Conservation (phyloP, 495 filamentous ascomycete genomes). For the Staphylotrichum longicolle region DNA sequence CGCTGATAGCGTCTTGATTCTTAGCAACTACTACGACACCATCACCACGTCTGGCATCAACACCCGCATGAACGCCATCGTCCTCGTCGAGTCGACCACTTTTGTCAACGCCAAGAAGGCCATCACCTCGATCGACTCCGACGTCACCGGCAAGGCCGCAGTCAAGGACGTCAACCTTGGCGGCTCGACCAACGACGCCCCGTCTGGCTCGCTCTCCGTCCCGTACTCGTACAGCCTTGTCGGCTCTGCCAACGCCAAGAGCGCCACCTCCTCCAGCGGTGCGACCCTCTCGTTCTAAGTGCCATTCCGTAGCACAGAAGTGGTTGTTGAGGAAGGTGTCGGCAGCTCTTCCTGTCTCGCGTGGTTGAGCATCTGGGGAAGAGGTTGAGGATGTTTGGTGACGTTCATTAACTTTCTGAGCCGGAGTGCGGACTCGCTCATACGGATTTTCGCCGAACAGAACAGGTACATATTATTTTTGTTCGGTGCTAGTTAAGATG, state of each 20-base stretch:
- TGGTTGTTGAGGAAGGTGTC: too few species aligned
- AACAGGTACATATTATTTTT: too few species aligned
- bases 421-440: too few species aligned
- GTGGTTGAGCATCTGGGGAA: too few species aligned
- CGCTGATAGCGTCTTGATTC: too few species aligned
- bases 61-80: conserved; percentile 9
- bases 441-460: too few species aligned
- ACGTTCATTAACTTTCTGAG: too few species aligned
- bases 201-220: neutral
- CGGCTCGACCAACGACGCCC: conserved; percentile 11
- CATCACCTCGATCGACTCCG: conserved; percentile 12
- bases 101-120: conserved; percentile 8
- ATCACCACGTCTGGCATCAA: conserved; percentile 8
- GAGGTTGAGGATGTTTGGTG: too few species aligned
- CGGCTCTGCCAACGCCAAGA: conserved; percentile 7
- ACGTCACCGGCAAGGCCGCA: conserved; percentile 1
- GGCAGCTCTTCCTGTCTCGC: too few species aligned
- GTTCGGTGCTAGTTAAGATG: too few species aligned
- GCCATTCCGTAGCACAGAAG: too few species aligned
- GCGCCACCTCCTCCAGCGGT: neutral
- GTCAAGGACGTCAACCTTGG: conserved; percentile 8
- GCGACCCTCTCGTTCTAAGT: neutral
- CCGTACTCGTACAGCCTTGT: neutral
- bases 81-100: conserved; percentile 4
- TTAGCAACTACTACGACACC: conserved; percentile 5